phyloP scores from a whole-genome alignment of 805 yeast genomes.

The Hanseniaspora thailandica region DNA sequence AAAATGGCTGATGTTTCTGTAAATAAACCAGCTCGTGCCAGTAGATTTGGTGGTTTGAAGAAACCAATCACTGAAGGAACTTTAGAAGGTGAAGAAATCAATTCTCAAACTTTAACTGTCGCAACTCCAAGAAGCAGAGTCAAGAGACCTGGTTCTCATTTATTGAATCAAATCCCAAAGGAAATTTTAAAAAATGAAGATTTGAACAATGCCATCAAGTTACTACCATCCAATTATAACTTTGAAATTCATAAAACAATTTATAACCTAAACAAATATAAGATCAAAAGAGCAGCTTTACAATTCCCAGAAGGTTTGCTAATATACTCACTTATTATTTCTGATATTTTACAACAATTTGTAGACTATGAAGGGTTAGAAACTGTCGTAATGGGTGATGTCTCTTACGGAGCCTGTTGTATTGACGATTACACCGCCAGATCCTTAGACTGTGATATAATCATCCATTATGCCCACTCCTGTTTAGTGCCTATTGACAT shows the following conservation, averaged over 20 bases:
- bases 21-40: conserved; percentile 22
- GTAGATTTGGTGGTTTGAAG: conserved; percentile 50
- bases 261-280: conserved; percentile 72
- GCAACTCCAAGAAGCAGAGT: conserved; percentile 29
- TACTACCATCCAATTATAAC: conserved; percentile 83
- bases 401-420: conserved; percentile 96
- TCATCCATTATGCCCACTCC: conserved; percentile 94
- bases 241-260: conserved; percentile 93
- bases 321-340: conserved; percentile 75
- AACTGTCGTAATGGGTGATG: conserved; percentile 94
- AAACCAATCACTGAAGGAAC: conserved; percentile 16
- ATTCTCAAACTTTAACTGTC: conserved; percentile 23
- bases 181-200: conserved; percentile 73
- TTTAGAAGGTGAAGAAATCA: conserved; percentile 23
- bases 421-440: conserved; percentile 93
- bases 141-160: conserved; percentile 36
- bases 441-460: conserved; percentile 83
- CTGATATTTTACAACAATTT: conserved; percentile 87
- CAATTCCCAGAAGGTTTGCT: conserved; percentile 97
- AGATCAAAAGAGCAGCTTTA: conserved; percentile 74
- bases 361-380: conserved; percentile 50
- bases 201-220: conserved; percentile 66
- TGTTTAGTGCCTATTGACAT: conserved; percentile 92
- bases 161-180: conserved; percentile 72
- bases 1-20: background rate